Evolutionary conservation across 225 moss, liverwort and hornwort genomes (phyloP), one percentile per base, ranked within the genome.

Genomic region (Pseudoscleropodium purum): DNA sequence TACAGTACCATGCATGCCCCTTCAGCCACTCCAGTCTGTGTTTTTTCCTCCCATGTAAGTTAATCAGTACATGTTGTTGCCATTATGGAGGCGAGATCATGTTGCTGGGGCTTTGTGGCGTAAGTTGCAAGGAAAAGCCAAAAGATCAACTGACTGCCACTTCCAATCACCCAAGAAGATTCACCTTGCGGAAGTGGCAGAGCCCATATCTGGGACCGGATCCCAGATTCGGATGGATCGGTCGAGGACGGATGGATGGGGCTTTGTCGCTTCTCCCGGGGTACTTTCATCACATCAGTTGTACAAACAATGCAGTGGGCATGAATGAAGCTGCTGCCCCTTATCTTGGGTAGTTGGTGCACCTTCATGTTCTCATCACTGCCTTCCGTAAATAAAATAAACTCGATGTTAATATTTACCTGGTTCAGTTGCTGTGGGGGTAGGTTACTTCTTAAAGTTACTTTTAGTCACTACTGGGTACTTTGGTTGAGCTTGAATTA

Each of bases 371-470:
- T 65, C 13, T 59, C 59, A 59, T 5, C 34, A 49, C 24, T 23
- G 47, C 20, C 8, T 2, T 31, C 26, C 45, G 6, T 23, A 23
- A 59, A 4, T 10, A 0, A 23, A 59, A 4, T 10, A 0, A 23
- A 59, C 26, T 17, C 6, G 4, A 23, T 23, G 59, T 16, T 52
- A 52, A 52, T 4, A 36, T 51, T 51, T 51, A 51, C 13, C 2
- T 47, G 47, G 47, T 47, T 10, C 9, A 47, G 47, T 47, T 10
- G 10, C 47, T 10, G 10, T 9, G 9, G 61, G 1, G 24, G 23
- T 7, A 14, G 30, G 63, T 63, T 34, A 65, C 18, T 66, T 65
- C 21, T 34, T 47, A 7, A 1, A 5, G 23, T n/a, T 37, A n/a
- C 23, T 59, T n/a, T 69, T 7, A 7, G 23, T 69, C 13, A 23